Evolutionary conservation across 371 early-diverging fungal species (phyloP).

Genomic region (Apophysomyces trapeziformis): DNA sequence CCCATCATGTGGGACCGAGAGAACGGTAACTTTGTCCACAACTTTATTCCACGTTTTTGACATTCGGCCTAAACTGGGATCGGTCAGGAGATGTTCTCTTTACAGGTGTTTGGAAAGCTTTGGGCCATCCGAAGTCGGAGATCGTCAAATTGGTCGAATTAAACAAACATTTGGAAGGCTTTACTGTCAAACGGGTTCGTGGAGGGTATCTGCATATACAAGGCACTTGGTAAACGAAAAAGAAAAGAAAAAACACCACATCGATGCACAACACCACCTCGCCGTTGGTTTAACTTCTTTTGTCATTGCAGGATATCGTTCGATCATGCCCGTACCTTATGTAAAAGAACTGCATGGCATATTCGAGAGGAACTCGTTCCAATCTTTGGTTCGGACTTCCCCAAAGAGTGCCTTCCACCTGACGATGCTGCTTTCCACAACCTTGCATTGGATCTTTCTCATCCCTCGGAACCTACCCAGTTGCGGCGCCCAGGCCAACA

Average conservation of each 20-base stretch:
- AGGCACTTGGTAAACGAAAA: constrained; percentile 3
- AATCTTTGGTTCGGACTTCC: constrained; percentile 4
- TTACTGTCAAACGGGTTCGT: constrained; percentile 3
- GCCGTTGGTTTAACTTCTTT: background rate
- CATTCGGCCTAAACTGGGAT: background rate
- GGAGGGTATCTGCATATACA: constrained; percentile 2
- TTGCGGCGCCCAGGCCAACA: background rate
- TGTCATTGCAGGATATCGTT: background rate
- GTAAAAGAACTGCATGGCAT: constrained; percentile 4
- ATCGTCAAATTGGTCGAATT: constrained; percentile 7
- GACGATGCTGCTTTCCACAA: background rate
- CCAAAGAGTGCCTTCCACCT: background rate
- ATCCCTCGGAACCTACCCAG: background rate
- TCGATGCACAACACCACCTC: too few species aligned
- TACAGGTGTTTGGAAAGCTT: constrained; percentile 6
- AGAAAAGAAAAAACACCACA: too few species aligned
- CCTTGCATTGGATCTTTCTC: background rate
- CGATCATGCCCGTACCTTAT: constrained; percentile 2
- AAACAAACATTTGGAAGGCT: background rate
- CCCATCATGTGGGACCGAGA: constrained; percentile 11
- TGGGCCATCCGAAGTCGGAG: constrained; percentile 5
- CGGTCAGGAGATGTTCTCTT: background rate
- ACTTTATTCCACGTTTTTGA: background rate
- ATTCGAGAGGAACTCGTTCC: constrained; percentile 6
- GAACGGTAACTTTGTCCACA: constrained; percentile 1